Base-by-base conservation (phyloP, 1,284 basidiomycete genomes). In the Fomitopsis betulina region DNA sequence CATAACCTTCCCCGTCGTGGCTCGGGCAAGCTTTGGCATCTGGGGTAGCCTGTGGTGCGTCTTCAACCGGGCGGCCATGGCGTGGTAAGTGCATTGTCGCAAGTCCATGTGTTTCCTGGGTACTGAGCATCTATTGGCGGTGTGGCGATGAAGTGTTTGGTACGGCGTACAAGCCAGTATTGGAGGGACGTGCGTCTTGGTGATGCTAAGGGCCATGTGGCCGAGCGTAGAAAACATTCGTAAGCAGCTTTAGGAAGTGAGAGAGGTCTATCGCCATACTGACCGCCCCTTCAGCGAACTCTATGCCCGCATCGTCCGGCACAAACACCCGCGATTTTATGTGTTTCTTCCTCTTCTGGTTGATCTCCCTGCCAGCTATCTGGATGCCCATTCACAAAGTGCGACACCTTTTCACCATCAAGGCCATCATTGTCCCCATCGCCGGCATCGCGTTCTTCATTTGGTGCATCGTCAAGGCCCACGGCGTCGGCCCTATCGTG, bases 311-410 rank as follows among this genome's bases (percentile, higher is more conserved):
- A 17, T 85, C 83, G 8, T 84, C 88, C 53, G 89, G 88, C 33
- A 90, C 83, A 15, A 87, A 78, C 50, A 87, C 86, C 2, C 75
- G 79, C 40, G 85, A 89, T 69, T 89, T 90, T 65, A 74, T 94
- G 72, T 85, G 84, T 62, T 96, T 95, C 81, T 87, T 94, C 78
- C 76, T 96, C 61, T 96, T 94, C 77, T 93, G 90, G 84, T 74
- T 93, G 43, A 79, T 93, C 56, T 89, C 85, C 35, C 77, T 94
- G 12, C 89, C 91, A 4, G 84, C 86, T 27, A 88, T 93, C 62
- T 91, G 85, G 84, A 86, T 92, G 59, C 89, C 89, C 4, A 85
- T 93, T 45, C 89, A 93, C 75, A 83, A 89, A 70, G 86, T 94
- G 84, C 83, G 89, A 40, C 89, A 92, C 70, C 79, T 94, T 51